Percentiles rank a stretch among this genome's conserved stretches.
Conservation (phyloP, 495 filamentous ascomycete species). For the Hypomontagnella monticulosa region DNA sequence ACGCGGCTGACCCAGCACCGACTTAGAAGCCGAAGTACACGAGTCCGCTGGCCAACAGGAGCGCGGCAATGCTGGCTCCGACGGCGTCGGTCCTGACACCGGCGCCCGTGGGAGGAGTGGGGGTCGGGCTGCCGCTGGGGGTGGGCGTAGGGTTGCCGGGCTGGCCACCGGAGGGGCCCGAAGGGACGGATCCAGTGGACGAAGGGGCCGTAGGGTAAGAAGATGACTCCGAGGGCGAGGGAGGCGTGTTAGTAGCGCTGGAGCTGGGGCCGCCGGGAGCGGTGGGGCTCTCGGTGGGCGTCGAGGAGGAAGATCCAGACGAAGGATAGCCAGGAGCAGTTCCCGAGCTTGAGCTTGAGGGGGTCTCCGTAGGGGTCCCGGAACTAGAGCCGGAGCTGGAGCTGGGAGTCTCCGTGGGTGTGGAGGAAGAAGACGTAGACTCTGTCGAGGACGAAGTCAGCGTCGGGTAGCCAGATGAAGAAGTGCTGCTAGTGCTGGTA, state of each 20-base stretch:
- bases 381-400: constrained; percentile 12
- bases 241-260: neutral
- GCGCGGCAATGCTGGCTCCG: constrained; percentile 31
- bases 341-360: constrained; percentile 19
- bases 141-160: neutral
- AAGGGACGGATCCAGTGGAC: constrained; percentile 1
- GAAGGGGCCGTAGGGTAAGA: neutral
- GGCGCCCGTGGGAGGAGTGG: constrained; percentile 21
- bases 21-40: constrained; percentile 42
- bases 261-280: neutral
- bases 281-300: constrained; percentile 1
- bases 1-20: neutral
- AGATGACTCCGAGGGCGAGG: constrained; percentile 2
- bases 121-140: constrained; percentile 1
- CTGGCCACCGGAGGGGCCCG: constrained; percentile 1
- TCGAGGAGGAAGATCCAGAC: neutral
- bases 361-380: constrained; percentile 2
- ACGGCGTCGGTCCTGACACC: constrained; percentile 24
- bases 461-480: constrained; percentile 14
- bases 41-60: constrained; percentile 34
- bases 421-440: constrained; percentile 5
- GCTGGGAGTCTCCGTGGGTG: constrained; percentile 3
- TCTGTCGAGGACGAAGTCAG: constrained; percentile 13
- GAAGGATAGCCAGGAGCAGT: neutral
- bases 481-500: constrained; percentile 2